Conservation (phyloP, 139 green algal genomes). For the Tetraselmis striata region DNA sequence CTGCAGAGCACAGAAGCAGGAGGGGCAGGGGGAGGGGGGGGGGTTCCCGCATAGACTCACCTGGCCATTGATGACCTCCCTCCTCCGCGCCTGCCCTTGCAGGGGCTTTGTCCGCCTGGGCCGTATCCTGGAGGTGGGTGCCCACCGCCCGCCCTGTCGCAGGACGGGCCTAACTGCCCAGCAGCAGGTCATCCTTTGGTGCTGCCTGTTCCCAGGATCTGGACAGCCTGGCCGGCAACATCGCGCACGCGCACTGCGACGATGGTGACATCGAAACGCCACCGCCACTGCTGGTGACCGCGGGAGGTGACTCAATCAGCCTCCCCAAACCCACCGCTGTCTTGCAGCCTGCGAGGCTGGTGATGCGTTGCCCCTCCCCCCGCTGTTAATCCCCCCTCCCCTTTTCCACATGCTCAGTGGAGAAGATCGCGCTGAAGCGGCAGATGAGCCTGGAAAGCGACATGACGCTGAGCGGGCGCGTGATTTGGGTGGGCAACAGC, state of each 20-base stretch:
- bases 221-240: conserved; percentile 68
- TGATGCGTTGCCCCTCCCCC: neutral
- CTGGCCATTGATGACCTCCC: no score
- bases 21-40: no score
- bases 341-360: conserved; percentile 10
- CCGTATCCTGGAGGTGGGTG: neutral
- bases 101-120: neutral
- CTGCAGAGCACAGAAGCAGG: no score
- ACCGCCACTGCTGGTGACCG: conserved; percentile 66
- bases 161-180: no score
- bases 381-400: conserved; percentile 7
- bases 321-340: conserved; percentile 32
- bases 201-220: conserved; percentile 59
- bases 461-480: conserved; percentile 30
- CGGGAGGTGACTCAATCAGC: conserved; percentile 60
- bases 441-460: neutral
- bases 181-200: no score
- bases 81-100: neutral
- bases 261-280: conserved; percentile 13
- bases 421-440: conserved; percentile 1
- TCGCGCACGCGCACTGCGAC: conserved; percentile 62
- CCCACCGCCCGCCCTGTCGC: no score
- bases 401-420: neutral
- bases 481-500: conserved; percentile 68
- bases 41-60: no score